Evolutionary conservation across 441 rosid genomes (phyloP).

Genomic region (Erodium trifolium): DNA sequence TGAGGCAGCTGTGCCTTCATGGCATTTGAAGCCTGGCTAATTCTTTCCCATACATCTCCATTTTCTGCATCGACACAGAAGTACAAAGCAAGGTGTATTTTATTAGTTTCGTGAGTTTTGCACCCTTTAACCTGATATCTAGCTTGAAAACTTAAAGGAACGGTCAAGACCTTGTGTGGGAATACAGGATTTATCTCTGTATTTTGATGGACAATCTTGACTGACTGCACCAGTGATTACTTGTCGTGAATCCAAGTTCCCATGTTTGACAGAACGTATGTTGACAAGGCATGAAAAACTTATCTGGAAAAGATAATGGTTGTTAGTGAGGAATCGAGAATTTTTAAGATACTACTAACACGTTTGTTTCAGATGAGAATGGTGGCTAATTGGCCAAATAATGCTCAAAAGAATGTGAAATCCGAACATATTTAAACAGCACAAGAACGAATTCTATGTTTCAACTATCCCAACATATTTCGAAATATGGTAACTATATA

Average conservation of each 20-base stretch:
- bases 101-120: constrained; percentile 2
- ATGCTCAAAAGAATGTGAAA: too few relatives aligned
- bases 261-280: constrained; percentile 45
- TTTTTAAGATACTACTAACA: too few relatives aligned
- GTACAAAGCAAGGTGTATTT: neutral
- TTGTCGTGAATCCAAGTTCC: constrained; percentile 24
- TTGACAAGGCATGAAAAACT: constrained; percentile 64
- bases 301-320: constrained; percentile 37
- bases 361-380: too few relatives aligned
- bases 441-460: too few relatives aligned
- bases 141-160: neutral
- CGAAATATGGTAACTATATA: too few relatives aligned
- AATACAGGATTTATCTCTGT: constrained; percentile 14
- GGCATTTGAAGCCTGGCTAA: constrained; percentile 46
- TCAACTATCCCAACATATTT: too few relatives aligned
- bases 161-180: constrained; percentile 18
- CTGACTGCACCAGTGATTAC: constrained; percentile 18
- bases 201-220: constrained; percentile 27
- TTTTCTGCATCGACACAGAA: constrained; percentile 30
- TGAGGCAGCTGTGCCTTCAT: constrained; percentile 55
- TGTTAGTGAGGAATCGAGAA: too few relatives aligned
- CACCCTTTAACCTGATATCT: neutral
- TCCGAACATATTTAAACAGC: too few relatives aligned
- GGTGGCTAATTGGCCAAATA: too few relatives aligned
- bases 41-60: constrained; percentile 61